Conservation (phyloP, 306 rosid genomes). For the Abrus pulchellus region DNA sequence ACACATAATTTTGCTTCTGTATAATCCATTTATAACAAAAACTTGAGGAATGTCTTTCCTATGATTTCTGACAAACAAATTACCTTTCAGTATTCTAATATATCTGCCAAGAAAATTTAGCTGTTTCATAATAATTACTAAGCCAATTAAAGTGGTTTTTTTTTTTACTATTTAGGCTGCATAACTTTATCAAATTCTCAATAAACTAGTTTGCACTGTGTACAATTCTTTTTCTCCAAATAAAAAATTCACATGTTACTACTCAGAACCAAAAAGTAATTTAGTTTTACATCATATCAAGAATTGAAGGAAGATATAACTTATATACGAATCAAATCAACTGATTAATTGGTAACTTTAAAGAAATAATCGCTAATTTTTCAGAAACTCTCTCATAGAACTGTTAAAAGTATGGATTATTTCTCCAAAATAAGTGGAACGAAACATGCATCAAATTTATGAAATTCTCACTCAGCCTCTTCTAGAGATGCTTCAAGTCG, state of each 20-base stretch:
- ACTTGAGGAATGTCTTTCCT: background rate
- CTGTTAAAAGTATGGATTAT: too few relatives aligned
- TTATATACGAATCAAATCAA: constrained; percentile 14
- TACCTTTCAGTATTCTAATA: constrained; percentile 1
- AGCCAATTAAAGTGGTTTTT: background rate
- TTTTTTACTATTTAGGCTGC: background rate
- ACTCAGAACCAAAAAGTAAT: constrained; percentile 32
- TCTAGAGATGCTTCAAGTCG: constrained; percentile 78
- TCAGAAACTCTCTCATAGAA: too few relatives aligned
- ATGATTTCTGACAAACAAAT: background rate
- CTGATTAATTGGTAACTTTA: background rate
- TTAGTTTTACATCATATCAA: constrained; percentile 49
- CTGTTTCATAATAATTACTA: background rate
- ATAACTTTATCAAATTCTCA: background rate
- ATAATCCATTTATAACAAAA: background rate
- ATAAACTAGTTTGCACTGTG: background rate
- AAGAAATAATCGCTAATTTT: too few relatives aligned
- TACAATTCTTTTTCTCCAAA: constrained; percentile 33
- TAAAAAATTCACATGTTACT: constrained; percentile 31
- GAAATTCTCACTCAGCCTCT: constrained; percentile 64
- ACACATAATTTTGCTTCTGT: background rate
- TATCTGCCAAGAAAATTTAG: background rate
- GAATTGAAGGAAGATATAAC: constrained; percentile 46
- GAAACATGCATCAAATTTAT: background rate
- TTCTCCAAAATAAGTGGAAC: too few relatives aligned